These are phyloP conservation scores for Suillus plorans DNA, from an alignment of 768 basidiomycete species.

Conservation along the genomic window DNA sequence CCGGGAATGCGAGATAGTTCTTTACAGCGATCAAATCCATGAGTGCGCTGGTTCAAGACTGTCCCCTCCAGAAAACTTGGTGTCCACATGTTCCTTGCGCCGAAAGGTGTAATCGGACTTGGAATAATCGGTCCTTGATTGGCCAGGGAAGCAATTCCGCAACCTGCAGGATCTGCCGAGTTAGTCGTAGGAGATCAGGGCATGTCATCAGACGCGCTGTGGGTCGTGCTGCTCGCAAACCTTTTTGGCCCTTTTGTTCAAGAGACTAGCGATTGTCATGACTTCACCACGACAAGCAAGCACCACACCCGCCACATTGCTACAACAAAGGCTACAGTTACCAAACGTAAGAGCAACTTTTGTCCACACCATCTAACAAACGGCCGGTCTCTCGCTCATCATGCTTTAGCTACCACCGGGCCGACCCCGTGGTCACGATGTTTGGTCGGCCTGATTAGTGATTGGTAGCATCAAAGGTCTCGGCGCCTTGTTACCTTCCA, in stretches of 20 bases:
- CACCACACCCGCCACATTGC: conserved; percentile 5
- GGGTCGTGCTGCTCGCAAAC: conserved; percentile 76
- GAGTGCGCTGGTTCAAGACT: conserved; percentile 92
- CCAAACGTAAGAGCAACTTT: conserved; percentile 4
- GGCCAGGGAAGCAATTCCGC: conserved; percentile 94
- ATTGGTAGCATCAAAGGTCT: not conserved
- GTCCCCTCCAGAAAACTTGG: conserved; percentile 96
- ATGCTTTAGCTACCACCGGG: not conserved
- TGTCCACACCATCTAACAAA: conserved; percentile 42
- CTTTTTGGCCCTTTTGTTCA: conserved; percentile 42
- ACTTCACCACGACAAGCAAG: not conserved
- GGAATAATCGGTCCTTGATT: conserved; percentile 84
- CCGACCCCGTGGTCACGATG: not conserved
- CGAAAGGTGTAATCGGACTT: conserved; percentile 65
- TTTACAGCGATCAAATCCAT: conserved; percentile 55
- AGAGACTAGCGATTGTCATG: not conserved
- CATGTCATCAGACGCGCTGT: conserved; percentile 83
- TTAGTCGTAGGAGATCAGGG: conserved; percentile 92
- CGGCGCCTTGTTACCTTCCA: not conserved
- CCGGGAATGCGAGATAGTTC: conserved; percentile 76
- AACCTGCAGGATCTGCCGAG: conserved; percentile 84
- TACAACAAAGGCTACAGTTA: conserved; percentile 13
- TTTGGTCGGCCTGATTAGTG: not conserved
- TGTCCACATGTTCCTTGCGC: conserved; percentile 63
- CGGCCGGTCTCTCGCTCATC: not conserved